Conservation (phyloP, 441 rosid species). For the Populus tomentosa region DNA sequence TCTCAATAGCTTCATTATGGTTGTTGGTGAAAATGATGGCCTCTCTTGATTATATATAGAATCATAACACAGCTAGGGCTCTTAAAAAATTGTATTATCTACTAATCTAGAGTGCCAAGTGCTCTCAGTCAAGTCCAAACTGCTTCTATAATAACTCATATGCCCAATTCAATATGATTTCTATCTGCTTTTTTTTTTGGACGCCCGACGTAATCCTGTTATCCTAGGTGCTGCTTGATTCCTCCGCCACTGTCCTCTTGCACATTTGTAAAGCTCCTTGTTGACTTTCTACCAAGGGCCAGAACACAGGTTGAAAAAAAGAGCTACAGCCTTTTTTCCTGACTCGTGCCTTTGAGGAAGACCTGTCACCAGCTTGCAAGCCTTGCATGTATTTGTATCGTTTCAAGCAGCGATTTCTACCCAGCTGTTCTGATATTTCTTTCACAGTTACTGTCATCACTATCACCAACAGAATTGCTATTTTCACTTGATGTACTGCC, state of each 20-base stretch:
- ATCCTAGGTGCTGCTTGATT: background rate
- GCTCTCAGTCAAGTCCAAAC: background rate
- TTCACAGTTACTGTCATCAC: background rate
- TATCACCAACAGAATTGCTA: background rate
- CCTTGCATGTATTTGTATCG: background rate
- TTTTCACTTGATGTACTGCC: background rate
- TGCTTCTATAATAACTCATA: background rate
- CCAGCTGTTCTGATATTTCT: background rate
- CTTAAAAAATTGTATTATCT: background rate
- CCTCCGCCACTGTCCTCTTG: background rate
- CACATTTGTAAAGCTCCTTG: background rate
- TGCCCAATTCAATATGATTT: no score
- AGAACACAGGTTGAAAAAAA: background rate
- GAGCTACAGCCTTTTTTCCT: background rate
- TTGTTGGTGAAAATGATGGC: constrained; percentile 27
- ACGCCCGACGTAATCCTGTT: background rate
- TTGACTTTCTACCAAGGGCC: background rate
- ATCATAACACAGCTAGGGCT: background rate
- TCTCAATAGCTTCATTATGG: constrained; percentile 15
- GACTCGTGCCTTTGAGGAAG: background rate
- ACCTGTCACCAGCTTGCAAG: background rate
- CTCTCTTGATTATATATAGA: background rate
- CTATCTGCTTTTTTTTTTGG: no score
- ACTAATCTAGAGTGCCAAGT: background rate
- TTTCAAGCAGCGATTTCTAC: background rate